phyloP scores from a whole-genome alignment of 2,329 filamentous ascomycete genomes.

The Paecilomyces fulvus region DNA sequence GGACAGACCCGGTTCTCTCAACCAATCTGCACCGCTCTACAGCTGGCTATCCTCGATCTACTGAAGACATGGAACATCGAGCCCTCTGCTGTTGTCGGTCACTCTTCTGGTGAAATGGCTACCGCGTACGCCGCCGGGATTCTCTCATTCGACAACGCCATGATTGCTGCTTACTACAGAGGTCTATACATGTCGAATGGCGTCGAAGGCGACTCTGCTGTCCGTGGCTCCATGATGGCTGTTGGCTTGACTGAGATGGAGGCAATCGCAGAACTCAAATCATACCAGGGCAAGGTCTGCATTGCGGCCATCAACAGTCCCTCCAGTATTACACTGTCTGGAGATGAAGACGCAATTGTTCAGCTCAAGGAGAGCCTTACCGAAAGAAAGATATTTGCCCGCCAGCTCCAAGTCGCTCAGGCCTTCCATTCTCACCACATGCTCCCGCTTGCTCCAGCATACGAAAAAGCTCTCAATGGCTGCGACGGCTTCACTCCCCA shows the following conservation, averaged over 20 bases:
- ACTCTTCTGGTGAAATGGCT: slow-evolving; percentile 43
- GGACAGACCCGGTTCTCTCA: slow-evolving; percentile 14
- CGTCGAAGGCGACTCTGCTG: slow-evolving; percentile 7
- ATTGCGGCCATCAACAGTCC: slow-evolving; percentile 35
- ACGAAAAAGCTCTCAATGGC: slow-evolving; percentile 6
- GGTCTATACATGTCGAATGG: slow-evolving; percentile 23
- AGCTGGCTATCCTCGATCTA: slow-evolving; percentile 13
- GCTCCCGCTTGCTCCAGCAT: slow-evolving; percentile 13
- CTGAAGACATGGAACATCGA: slow-evolving; percentile 21
- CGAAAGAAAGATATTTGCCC: slow-evolving; percentile 28
- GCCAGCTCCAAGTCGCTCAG: slow-evolving; percentile 32
- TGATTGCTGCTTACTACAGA: slow-evolving; percentile 40
- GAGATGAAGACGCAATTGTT: slow-evolving; percentile 29
- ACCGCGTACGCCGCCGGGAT: slow-evolving; percentile 44
- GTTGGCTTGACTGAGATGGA: slow-evolving; percentile 33
- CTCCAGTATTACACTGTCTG: slow-evolving; percentile 37
- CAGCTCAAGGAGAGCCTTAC: slow-evolving; percentile 22
- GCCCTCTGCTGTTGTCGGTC: slow-evolving; percentile 35
- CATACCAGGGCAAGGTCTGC: slow-evolving; percentile 18
- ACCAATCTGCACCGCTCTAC: slow-evolving; percentile 16
- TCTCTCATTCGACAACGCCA: slow-evolving; percentile 34
- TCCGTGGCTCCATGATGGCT: slow-evolving; percentile 42
- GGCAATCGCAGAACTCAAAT: slow-evolving; percentile 15
- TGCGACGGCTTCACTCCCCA: slow-evolving; percentile 5
- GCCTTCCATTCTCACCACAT: slow-evolving; percentile 41